A percentile compares a stretch with the other conserved stretches of the same genome.
Conservation (phyloP, 2,329 filamentous ascomycete species). For the Xylariaceae sp. region DNA sequence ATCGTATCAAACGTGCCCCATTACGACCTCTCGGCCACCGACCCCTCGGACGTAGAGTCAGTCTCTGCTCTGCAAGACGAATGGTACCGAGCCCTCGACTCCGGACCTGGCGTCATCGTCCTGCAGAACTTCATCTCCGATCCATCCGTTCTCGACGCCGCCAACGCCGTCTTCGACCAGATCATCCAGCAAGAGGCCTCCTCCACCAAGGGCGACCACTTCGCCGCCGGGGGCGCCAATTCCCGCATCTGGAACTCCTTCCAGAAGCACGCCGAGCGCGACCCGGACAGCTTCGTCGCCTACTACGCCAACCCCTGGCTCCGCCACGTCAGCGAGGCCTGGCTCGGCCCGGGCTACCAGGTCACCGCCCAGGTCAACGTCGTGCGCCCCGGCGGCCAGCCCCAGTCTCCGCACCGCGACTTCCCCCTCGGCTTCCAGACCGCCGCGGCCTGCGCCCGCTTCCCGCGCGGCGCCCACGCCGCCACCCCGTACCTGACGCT, state of each 20-base stretch:
- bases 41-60: constrained; percentile 13
- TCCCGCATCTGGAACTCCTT: constrained; percentile 64
- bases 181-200: constrained; percentile 40
- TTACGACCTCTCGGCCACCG: constrained; percentile 21
- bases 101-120: constrained; percentile 57
- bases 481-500: constrained; percentile 56
- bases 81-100: constrained; percentile 53
- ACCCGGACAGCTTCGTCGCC: constrained; percentile 46
- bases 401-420: constrained; percentile 57
- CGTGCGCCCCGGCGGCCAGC: constrained; percentile 52
- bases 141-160: constrained; percentile 35
- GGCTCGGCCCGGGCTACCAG: constrained; percentile 57
- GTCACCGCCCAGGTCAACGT: constrained; percentile 61
- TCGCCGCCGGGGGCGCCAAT: constrained; percentile 51
- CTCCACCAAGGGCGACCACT: constrained; percentile 49
- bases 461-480: constrained; percentile 48
- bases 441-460: constrained; percentile 36
- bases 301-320: constrained; percentile 62
- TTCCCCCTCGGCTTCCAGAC: constrained; percentile 61
- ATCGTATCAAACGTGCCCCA: constrained; percentile 11
- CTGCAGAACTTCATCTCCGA: constrained; percentile 48
- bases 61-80: constrained; percentile 49
- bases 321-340: constrained; percentile 45
- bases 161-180: constrained; percentile 41
- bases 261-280: constrained; percentile 51